phyloP scores from a whole-genome alignment of 306 rosid species.

The Quercus alba region DNA sequence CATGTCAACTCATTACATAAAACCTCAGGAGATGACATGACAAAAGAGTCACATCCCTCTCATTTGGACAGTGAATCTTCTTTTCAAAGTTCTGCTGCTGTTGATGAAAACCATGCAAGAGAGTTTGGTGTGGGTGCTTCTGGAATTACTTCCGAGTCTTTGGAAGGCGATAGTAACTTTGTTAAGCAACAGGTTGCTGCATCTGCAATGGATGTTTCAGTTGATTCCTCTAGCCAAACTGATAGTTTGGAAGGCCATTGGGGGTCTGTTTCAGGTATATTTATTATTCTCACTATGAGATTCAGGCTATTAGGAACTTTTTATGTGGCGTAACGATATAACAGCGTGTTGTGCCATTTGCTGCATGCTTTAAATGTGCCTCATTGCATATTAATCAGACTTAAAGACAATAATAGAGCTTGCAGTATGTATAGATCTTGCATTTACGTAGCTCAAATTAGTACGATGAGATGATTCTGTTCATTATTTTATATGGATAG shows the following conservation, averaged over 20 bases:
- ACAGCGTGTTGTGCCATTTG: neutral
- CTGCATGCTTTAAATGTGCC: neutral
- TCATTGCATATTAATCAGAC: neutral
- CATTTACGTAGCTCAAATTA: neutral
- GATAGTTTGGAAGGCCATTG: constrained; percentile 84
- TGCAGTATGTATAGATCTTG: neutral
- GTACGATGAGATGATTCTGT: neutral
- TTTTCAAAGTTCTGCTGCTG: constrained; percentile 22
- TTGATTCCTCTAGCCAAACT: constrained; percentile 57
- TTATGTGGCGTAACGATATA: neutral
- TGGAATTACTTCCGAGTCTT: constrained; percentile 33
- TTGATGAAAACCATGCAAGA: constrained; percentile 21
- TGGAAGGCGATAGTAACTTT: constrained; percentile 28
- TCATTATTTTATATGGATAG: neutral
- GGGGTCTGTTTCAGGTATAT: constrained; percentile 91
- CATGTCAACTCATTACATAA: constrained; percentile 20
- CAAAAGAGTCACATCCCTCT: constrained; percentile 24
- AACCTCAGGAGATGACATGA: constrained; percentile 24
- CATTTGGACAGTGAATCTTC: constrained; percentile 29
- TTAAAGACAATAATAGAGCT: neutral
- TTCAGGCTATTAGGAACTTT: neutral
- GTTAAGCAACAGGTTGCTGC: constrained; percentile 29
- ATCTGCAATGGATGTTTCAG: constrained; percentile 50
- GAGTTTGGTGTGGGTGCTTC: constrained; percentile 35
- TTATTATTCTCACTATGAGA: neutral